A percentile compares a stretch with the other conserved stretches of the same genome.
Conservation (phyloP, 2,329 filamentous ascomycete species). For the Beauveria brongniartii region DNA sequence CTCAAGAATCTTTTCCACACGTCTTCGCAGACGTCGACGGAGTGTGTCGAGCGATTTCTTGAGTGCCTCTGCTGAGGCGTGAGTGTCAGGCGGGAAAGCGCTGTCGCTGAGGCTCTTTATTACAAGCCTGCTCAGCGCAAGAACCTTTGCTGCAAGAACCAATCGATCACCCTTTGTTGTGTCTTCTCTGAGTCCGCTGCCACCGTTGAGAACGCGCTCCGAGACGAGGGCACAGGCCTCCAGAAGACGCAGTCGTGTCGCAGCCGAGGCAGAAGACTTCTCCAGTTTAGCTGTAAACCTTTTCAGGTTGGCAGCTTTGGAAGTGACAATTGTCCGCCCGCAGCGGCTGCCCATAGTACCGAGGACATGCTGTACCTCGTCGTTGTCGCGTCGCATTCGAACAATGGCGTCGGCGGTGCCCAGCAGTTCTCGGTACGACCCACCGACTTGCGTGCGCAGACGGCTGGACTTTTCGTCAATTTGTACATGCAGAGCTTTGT, state of each 20-base stretch:
- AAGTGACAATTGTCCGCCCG: slow-evolving; percentile 61
- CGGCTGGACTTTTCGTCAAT: slow-evolving; percentile 56
- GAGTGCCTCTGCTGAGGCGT: slow-evolving; percentile 46
- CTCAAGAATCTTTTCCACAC: slow-evolving; percentile 62
- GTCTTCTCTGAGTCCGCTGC: slow-evolving; percentile 21
- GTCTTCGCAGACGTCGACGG: slow-evolving; percentile 54
- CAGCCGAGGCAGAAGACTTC: slow-evolving; percentile 21
- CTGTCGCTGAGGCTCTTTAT: slow-evolving; percentile 61
- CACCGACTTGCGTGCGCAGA: slow-evolving; percentile 56
- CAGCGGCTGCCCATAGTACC: slow-evolving; percentile 67
- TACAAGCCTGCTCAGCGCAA: slow-evolving; percentile 68
- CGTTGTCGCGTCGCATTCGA: slow-evolving; percentile 74
- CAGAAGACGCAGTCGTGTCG: slow-evolving; percentile 41
- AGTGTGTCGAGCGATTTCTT: slow-evolving; percentile 56
- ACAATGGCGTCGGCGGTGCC: slow-evolving; percentile 93
- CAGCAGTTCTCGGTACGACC: slow-evolving; percentile 77
- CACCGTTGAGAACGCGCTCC: slow-evolving; percentile 39
- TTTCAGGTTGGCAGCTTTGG: slow-evolving; percentile 52
- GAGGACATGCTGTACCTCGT: slow-evolving; percentile 62
- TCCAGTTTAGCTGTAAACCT: slow-evolving; percentile 31
- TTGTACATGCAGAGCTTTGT: slow-evolving; percentile 49
- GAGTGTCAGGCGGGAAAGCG: slow-evolving; percentile 24
- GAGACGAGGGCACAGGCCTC: slow-evolving; percentile 43
- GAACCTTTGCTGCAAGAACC: slow-evolving; percentile 57
- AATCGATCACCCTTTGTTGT: slow-evolving; percentile 40